phyloP scores from a whole-genome alignment of 495 filamentous ascomycete species.

The Pseudoneurospora amorphoporcata region DNA sequence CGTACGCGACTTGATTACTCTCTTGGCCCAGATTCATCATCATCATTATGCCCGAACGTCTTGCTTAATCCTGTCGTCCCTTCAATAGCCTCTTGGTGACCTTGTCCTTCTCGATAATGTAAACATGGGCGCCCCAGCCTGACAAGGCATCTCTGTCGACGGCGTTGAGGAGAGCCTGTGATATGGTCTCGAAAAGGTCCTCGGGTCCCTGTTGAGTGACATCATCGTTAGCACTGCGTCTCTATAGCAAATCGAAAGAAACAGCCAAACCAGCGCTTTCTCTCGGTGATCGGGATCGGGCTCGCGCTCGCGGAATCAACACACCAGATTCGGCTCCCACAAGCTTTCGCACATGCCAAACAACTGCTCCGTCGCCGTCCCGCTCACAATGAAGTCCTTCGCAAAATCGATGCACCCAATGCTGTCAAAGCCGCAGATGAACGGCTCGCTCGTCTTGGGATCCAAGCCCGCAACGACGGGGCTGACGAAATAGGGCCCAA shows the following conservation, averaged over 20 bases:
- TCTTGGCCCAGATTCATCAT: background rate
- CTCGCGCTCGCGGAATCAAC: conserved; percentile 16
- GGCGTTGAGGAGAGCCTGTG: conserved; percentile 90
- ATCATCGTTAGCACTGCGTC: background rate
- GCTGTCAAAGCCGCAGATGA: conserved; percentile 98
- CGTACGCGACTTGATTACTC: background rate
- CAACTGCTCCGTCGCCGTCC: conserved; percentile 91
- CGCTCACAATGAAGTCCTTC: conserved; percentile 97
- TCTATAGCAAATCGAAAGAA: background rate
- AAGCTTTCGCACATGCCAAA: conserved; percentile 97
- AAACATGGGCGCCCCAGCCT: conserved; percentile 96
- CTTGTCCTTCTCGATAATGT: conserved; percentile 99
- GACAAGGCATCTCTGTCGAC: conserved; percentile 94
- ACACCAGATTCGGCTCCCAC: conserved; percentile 93
- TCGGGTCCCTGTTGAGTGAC: conserved; percentile 56
- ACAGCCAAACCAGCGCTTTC: background rate
- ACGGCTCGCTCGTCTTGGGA: conserved; percentile 81
- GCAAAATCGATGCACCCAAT: conserved; percentile 99
- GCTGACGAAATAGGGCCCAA: conserved; percentile 91
- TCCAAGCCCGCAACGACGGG: conserved; percentile 93
- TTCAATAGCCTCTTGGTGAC: conserved; percentile 96
- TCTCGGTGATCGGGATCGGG: background rate
- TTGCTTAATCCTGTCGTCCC: conserved; percentile 53
- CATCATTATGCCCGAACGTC: background rate
- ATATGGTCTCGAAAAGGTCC: conserved; percentile 96